Conservation (phyloP, 148 eudicot species). For the Persicaria tinctoria region DNA sequence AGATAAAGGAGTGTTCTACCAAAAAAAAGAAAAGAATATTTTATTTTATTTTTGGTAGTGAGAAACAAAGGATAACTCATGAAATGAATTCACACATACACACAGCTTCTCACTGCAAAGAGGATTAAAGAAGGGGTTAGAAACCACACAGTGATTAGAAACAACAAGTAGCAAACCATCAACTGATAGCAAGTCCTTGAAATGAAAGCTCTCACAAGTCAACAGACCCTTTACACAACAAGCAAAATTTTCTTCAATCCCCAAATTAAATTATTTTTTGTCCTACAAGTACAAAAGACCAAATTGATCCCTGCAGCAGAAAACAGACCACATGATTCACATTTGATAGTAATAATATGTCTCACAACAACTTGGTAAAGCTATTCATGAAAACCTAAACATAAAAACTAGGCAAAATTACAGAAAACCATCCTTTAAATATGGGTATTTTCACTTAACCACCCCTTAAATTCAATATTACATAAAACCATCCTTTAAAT, state of each 20-base stretch:
- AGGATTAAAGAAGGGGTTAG: background rate
- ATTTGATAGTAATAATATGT: constrained; percentile 1
- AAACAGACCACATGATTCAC: constrained; percentile 10
- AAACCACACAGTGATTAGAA: background rate
- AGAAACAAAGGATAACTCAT: constrained; percentile 15
- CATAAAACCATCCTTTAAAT: too few species aligned
- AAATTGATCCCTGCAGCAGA: constrained; percentile 11
- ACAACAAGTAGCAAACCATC: background rate
- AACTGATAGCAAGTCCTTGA: background rate
- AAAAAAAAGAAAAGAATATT: too few species aligned
- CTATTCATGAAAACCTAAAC: background rate
- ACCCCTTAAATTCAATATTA: too few species aligned
- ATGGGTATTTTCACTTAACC: too few species aligned
- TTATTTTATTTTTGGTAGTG: too few species aligned
- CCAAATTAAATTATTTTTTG: background rate
- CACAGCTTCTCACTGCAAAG: background rate
- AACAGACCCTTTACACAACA: background rate
- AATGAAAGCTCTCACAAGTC: background rate
- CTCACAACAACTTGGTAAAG: constrained; percentile 4
- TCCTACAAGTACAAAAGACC: constrained; percentile 19
- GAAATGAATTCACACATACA: background rate
- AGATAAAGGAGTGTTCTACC: too few species aligned
- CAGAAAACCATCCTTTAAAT: too few species aligned
- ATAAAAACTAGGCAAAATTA: too few species aligned
- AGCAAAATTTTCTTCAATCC: background rate